Evolutionary conservation across 768 basidiomycete species (phyloP), one percentile per base, ranked within the genome.

Genomic region (Boletus tomentosulus): DNA sequence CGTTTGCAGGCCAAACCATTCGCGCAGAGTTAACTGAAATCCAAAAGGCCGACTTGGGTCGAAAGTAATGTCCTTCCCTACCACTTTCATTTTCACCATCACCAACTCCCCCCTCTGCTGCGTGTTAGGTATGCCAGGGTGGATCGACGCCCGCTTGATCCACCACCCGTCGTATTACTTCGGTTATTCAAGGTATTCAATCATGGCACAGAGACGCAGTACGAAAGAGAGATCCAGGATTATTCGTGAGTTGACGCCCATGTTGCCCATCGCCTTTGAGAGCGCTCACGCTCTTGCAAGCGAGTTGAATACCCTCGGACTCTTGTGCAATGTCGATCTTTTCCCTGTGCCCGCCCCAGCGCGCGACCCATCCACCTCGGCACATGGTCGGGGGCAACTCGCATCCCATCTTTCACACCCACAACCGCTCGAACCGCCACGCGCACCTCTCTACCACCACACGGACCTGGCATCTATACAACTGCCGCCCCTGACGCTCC

Each of bases 271-370:
- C 35, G 16, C 22, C 30, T 31, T 33, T 34, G 13, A 19, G 22
- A n/a, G 39, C 12, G 50, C 53, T 56, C 55, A 63, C 19, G 42
- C 58, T 43, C 19, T 19, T 47, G 54, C n/a, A 62, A 89, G 87
- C 41, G 78, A 80, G 39, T 68, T 86, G 43, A 79, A 84, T 51
- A 74, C 74, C n/a, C 74, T 82, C 30, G 89, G 89, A 2, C 74
- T 89, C 12, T 66, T 92, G 15, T 90, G 89, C 67, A 87, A 84
- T 3, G 86, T 87, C 38, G 89, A 91, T 69, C 74, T 92, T 16
- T 88, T 87, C 57, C 85, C 84, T 4, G 79, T 87, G 8, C 74
- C 77, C 51, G 55, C 53, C 31, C 34, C 60, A 57, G 39, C 46
- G 11, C 60, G 60, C 22, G 37, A 58, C 8, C 34, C 47, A 9